Evolutionary conservation across 2,329 filamentous ascomycete genomes (phyloP).

Genomic region (Fusarium equiseti): DNA sequence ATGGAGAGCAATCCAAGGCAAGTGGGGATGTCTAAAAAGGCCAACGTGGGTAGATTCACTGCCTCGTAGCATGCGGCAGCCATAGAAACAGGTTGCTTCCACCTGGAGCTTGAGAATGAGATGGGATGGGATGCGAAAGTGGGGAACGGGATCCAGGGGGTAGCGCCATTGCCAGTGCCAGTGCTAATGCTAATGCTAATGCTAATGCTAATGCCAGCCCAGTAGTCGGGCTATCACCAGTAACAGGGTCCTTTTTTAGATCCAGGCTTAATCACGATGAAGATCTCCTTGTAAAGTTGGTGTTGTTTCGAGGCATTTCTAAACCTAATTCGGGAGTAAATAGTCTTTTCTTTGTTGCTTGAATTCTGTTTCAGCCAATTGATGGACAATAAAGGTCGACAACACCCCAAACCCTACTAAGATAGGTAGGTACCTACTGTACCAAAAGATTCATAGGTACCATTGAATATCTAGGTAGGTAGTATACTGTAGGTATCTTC

Average conservation of each 20-base stretch:
- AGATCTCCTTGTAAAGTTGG: slow-evolving; percentile 26
- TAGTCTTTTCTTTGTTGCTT: neutral
- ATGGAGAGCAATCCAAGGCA: slow-evolving; percentile 26
- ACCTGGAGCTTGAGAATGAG: slow-evolving; percentile 22
- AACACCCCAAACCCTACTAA: neutral
- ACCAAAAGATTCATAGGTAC: neutral
- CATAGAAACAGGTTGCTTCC: slow-evolving; percentile 17
- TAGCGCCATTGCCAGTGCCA: slow-evolving; percentile 3
- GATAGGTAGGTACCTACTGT: neutral
- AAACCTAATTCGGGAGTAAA: slow-evolving; percentile 9
- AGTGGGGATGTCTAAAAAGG: slow-evolving; percentile 46
- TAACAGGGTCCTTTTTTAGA: slow-evolving; percentile 21
- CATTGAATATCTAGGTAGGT: neutral
- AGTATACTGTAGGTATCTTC: neutral
- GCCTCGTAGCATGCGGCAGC: slow-evolving; percentile 24
- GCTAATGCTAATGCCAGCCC: neutral
- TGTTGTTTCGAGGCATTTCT: slow-evolving; percentile 6
- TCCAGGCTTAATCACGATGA: slow-evolving; percentile 20
- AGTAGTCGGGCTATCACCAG: neutral
- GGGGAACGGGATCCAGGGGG: slow-evolving; percentile 28
- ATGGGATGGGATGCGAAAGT: slow-evolving; percentile 21
- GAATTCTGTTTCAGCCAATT: neutral
- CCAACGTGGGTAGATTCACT: slow-evolving; percentile 46
- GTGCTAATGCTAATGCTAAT: neutral
- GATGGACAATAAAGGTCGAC: neutral